Conservation (phyloP, 495 filamentous ascomycete genomes). For the Xylaria grammica region DNA sequence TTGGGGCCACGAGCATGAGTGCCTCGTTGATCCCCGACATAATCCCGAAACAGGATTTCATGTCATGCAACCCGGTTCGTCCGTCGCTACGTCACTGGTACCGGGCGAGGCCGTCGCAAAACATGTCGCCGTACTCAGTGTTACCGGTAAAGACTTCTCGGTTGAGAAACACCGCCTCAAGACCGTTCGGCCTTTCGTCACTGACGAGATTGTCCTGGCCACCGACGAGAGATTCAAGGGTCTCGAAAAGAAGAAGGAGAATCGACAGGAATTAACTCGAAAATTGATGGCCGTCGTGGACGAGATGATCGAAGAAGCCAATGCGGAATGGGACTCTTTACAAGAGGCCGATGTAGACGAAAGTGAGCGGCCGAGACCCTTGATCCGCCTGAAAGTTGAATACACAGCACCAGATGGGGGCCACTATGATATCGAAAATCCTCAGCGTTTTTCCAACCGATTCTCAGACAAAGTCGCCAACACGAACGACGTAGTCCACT, state of each 20-base stretch:
- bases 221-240: constrained; percentile 78
- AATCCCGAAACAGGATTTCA: constrained; percentile 90
- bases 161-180: constrained; percentile 84
- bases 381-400: constrained; percentile 90
- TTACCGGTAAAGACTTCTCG: constrained; percentile 82
- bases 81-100: constrained; percentile 89
- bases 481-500: constrained; percentile 89
- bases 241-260: constrained; percentile 79
- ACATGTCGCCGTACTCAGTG: constrained; percentile 81
- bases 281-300: constrained; percentile 79
- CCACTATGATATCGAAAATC: constrained; percentile 90
- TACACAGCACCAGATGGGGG: constrained; percentile 86
- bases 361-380: constrained; percentile 73
- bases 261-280: constrained; percentile 76
- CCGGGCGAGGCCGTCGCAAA: constrained; percentile 92
- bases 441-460: constrained; percentile 93
- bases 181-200: constrained; percentile 88
- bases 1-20: constrained; percentile 99
- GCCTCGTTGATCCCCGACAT: constrained; percentile 77
- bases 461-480: constrained; percentile 93
- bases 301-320: constrained; percentile 84
- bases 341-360: constrained; percentile 59
- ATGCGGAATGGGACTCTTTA: constrained; percentile 77
- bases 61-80: constrained; percentile 97
- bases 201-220: constrained; percentile 77